Conservation (phyloP, 441 rosid species). For the Raphanus hybrid region DNA sequence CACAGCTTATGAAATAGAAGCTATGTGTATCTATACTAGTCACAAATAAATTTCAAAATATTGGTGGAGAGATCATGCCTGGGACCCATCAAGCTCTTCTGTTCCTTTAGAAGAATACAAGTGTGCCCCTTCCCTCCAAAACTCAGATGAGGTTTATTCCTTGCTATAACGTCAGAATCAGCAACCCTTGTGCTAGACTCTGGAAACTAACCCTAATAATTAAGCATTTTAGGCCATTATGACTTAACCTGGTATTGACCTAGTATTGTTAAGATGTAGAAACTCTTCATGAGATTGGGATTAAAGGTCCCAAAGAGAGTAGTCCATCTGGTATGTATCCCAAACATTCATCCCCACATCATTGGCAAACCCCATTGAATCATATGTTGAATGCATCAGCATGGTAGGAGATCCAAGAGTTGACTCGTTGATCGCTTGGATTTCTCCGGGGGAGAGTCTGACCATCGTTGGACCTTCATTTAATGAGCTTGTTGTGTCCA, state of each 20-base stretch:
- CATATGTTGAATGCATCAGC: conserved; percentile 34
- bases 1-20: conserved; percentile 42
- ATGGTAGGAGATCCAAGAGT: conserved; percentile 45
- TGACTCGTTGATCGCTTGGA: conserved; percentile 42
- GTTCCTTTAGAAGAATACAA: conserved; percentile 19
- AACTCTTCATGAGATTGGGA: conserved; percentile 2
- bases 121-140: conserved; percentile 39
- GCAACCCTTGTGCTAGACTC: conserved; percentile 40
- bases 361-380: conserved; percentile 24
- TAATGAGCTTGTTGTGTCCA: conserved; percentile 33
- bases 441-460: conserved; percentile 40
- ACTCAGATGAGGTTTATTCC: conserved; percentile 33
- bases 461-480: conserved; percentile 31
- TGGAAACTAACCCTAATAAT: not conserved
- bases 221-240: conserved; percentile 21
- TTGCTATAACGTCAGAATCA: conserved; percentile 36
- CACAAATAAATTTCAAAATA: conserved; percentile 11
- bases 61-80: conserved; percentile 22
- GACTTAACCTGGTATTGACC: not conserved
- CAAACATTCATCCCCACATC: conserved; percentile 34
- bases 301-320: conserved; percentile 44
- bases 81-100: conserved; percentile 37
- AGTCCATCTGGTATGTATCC: conserved; percentile 37
- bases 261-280: conserved; percentile 14
- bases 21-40: conserved; percentile 27